Conservation (phyloP, 2,329 filamentous ascomycete genomes). For the Cercospora sojina region DNA sequence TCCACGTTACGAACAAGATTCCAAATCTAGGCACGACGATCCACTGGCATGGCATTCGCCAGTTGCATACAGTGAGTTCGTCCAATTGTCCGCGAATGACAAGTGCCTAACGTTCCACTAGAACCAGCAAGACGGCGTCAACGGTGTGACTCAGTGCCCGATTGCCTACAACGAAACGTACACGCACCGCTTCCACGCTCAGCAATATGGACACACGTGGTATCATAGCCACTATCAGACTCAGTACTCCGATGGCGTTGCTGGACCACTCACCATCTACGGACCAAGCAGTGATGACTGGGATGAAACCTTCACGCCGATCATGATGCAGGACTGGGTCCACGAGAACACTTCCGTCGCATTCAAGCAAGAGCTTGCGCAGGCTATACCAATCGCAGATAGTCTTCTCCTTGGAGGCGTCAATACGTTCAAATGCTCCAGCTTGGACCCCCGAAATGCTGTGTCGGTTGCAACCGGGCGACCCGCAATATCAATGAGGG, state of each 20-base stretch:
- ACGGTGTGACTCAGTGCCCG: slow-evolving; percentile 60
- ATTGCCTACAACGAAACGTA: slow-evolving; percentile 58
- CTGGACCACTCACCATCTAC: slow-evolving; percentile 43
- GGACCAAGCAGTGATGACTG: slow-evolving; percentile 42
- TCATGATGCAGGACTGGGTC: slow-evolving; percentile 28
- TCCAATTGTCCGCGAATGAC: too few relatives aligned
- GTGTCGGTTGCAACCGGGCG: slow-evolving; percentile 11
- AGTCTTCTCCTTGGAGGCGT: slow-evolving; percentile 21
- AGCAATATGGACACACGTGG: slow-evolving; percentile 35
- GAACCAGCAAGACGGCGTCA: slow-evolving; percentile 54
- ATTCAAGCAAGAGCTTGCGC: slow-evolving; percentile 28
- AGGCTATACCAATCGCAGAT: slow-evolving; percentile 34
- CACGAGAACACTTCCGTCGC: slow-evolving; percentile 22
- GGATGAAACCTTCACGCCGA: slow-evolving; percentile 35
- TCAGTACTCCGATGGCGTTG: slow-evolving; percentile 44
- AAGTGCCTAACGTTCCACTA: background rate
- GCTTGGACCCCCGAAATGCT: slow-evolving; percentile 22
- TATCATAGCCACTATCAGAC: slow-evolving; percentile 39
- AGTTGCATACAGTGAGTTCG: slow-evolving; percentile 45
- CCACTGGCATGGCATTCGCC: slow-evolving; percentile 55
- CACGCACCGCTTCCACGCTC: slow-evolving; percentile 43
- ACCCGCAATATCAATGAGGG: slow-evolving; percentile 5
- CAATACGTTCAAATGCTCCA: slow-evolving; percentile 22
- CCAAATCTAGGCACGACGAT: slow-evolving; percentile 50
- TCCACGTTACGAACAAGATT: slow-evolving; percentile 42